Evolutionary conservation across 305 asterid species (phyloP).

Genomic region (Withania somnifera): DNA sequence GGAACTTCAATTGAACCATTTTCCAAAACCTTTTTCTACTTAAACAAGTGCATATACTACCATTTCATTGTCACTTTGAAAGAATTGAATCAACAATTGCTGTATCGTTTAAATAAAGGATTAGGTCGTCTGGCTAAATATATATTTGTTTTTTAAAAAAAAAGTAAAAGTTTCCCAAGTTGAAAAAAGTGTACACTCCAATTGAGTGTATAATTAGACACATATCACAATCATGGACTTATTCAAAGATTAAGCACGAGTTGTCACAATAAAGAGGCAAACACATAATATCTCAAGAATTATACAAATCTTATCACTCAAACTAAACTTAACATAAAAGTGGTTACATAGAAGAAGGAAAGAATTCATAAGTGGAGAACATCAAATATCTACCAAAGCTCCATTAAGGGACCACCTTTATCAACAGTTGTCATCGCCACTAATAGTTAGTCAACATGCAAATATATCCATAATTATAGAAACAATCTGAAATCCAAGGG

Average conservation of each 20-base stretch:
- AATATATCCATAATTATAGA: neutral
- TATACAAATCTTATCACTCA: neutral
- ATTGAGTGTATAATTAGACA: neutral
- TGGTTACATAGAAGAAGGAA: neutral
- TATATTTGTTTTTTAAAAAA: too few species aligned
- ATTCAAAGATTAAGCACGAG: neutral
- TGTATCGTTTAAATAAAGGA: neutral
- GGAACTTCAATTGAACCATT: neutral
- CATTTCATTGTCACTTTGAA: neutral
- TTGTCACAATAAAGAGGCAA: neutral
- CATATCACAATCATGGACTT: neutral
- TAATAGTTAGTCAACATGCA: neutral
- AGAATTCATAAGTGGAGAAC: conserved; percentile 1
- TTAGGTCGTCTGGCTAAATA: too few species aligned
- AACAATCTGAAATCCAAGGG: neutral
- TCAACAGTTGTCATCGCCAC: neutral
- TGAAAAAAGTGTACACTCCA: neutral
- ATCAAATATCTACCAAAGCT: neutral
- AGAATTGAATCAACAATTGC: neutral
- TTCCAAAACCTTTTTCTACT: neutral
- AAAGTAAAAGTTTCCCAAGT: neutral
- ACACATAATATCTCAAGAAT: neutral
- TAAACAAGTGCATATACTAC: neutral
- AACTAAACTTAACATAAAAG: neutral
- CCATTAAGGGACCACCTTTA: neutral